Percentiles rank a stretch among this genome's conserved stretches.
Evolutionary conservation across 1,284 basidiomycete species (phyloP).

Genomic region (Boletus semigastroideus): DNA sequence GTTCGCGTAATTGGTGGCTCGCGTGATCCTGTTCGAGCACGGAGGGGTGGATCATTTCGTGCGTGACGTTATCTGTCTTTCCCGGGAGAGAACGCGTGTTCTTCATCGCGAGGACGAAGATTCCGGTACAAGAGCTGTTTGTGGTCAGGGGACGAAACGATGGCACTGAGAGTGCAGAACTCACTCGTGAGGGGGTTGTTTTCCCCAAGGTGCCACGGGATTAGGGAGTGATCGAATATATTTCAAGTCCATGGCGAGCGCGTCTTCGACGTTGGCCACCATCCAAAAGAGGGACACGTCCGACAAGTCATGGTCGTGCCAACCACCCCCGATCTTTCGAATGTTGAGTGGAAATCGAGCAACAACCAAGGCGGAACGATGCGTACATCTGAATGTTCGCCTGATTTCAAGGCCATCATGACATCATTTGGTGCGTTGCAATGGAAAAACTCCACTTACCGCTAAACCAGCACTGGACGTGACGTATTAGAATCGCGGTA

Average conservation of each 20-base stretch:
- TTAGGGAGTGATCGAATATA: constrained; percentile 51
- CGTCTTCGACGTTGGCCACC: constrained; percentile 55
- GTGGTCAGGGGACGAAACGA: constrained; percentile 3
- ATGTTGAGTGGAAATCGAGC: constrained; percentile 2
- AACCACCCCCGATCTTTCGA: constrained; percentile 65
- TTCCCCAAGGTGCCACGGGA: constrained; percentile 60
- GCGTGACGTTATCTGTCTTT: constrained; percentile 44
- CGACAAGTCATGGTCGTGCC: constrained; percentile 63
- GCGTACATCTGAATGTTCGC: constrained; percentile 60
- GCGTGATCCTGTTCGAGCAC: constrained; percentile 46
- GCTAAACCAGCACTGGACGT: constrained; percentile 62
- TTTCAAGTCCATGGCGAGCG: constrained; percentile 53
- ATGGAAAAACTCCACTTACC: constrained; percentile 38
- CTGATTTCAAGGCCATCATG: constrained; percentile 29
- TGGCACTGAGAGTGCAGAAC: constrained; percentile 18
- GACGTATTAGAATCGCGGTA: constrained; percentile 2
- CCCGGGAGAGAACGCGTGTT: constrained; percentile 52
- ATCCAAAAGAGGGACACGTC: constrained; percentile 69
- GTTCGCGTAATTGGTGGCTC: constrained; percentile 36
- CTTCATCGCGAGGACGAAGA: constrained; percentile 47
- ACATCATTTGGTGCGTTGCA: neutral
- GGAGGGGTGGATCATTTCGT: constrained; percentile 63
- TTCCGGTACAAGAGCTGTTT: constrained; percentile 49
- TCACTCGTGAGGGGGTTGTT: constrained; percentile 59
- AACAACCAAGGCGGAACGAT: neutral